A percentile compares a stretch with the other conserved stretches of the same genome.
These are phyloP conservation scores for Beauveria caledonica DNA, from an alignment of 2,329 filamentous ascomycete species.

Conservation along the genomic window DNA sequence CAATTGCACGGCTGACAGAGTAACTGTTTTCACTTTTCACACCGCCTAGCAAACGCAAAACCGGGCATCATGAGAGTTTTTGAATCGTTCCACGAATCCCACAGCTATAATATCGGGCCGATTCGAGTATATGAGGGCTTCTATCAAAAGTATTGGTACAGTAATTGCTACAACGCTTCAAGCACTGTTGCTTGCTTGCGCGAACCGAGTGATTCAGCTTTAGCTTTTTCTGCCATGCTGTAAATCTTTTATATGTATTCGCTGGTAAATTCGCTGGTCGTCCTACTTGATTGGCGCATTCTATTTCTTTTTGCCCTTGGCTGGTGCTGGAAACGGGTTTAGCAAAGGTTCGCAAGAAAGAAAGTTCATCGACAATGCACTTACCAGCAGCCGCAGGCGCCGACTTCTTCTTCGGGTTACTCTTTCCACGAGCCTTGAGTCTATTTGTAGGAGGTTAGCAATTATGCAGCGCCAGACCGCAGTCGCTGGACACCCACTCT, in stretches of 20 bases:
- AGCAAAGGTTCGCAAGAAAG: neutral
- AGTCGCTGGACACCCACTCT: constrained; percentile 38
- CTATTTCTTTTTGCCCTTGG: constrained; percentile 19
- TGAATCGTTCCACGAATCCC: neutral
- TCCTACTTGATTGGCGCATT: neutral
- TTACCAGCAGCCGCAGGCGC: constrained; percentile 30
- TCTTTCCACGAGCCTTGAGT: constrained; percentile 74
- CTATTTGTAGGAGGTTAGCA: constrained; percentile 35
- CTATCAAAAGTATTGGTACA: constrained; percentile 7
- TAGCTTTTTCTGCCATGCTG: neutral
- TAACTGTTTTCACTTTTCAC: neutral
- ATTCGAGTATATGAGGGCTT: neutral
- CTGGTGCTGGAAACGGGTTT: constrained; percentile 16
- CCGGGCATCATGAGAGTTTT: neutral
- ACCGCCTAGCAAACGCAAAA: neutral
- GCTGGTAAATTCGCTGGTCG: neutral
- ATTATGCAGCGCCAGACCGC: neutral
- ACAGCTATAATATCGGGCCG: neutral
- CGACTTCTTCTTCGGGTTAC: constrained; percentile 81
- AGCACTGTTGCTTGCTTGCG: neutral
- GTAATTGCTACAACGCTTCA: constrained; percentile 5
- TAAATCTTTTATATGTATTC: neutral
- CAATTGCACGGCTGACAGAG: no score
- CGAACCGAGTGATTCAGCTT: neutral
- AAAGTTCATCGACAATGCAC: neutral